Evolutionary conservation across 1,284 basidiomycete species (phyloP), one percentile per base, ranked within the genome.

Genomic region (Apiotrichum sp.): DNA sequence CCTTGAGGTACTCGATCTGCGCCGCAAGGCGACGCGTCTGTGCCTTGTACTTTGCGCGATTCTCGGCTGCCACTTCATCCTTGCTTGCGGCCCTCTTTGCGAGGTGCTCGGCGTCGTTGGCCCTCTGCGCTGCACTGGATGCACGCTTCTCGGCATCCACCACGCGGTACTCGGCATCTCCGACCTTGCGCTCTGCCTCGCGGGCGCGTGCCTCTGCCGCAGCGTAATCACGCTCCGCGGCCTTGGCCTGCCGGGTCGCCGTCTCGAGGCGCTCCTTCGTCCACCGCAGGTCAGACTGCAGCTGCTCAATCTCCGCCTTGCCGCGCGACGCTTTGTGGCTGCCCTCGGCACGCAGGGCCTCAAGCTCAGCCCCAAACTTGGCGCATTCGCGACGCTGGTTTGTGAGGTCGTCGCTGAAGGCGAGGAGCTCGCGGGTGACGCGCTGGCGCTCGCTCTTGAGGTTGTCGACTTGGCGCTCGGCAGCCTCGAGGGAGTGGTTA

Each of bases 1-100:
- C 86, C 73, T 98, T 95, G 62, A 98, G 81, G 75, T 97, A 97
- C 48, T 82, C 83, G 62, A 97, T 93, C 71, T 96, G 70, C 32
- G 62, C 60, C 0, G 70, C 68, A 4, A 75, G 60, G 16, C 69
- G 66, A 35, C 64, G 57, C 2, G 61, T 59, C 59, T 73, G 68
- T 32, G 57, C 49, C 60, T 73, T 69, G 65, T 68, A 70, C 45
- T 57, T 53, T 22, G 62, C 39, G 52, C 67, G 65, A 2, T 16
- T 48, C 35, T 38, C 35, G 14, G 34, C 46, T 6, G 13, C 32
- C 4, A 22, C 16, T 2, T 31, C 34, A 3, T 29, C 29, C 29
- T 3, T 29, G 29, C 29, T 29, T 29, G 29, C 29, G 29, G 29
- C 29, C 29, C 29, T 29, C n/a, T 33, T 4, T 7, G 6, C 34